These are phyloP conservation scores for Kwoniella europaea DNA, from an alignment of 768 basidiomycete genomes.

Conservation along the genomic window DNA sequence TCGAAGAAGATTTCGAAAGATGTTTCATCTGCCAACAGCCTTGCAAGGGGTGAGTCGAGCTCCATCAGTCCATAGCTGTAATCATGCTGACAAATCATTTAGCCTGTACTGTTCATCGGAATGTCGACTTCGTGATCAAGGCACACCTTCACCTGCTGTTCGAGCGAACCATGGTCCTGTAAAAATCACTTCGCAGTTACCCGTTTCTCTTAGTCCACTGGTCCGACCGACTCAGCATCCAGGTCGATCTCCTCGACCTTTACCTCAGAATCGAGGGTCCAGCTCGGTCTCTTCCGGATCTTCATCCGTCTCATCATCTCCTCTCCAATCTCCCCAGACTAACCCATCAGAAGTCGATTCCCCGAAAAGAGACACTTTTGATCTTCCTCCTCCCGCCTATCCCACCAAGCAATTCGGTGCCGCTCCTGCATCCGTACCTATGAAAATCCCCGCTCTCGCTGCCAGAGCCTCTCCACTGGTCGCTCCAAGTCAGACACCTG, in stretches of 20 bases:
- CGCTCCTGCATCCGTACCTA: conserved; percentile 45
- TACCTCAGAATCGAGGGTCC: conserved; percentile 16
- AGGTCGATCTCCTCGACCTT: conserved; percentile 38
- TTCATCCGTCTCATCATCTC: conserved; percentile 44
- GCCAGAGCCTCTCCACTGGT: conserved; percentile 23
- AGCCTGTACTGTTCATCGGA: conserved; percentile 55
- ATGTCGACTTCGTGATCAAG: conserved; percentile 47
- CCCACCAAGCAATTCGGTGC: conserved; percentile 28
- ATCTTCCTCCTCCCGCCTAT: conserved; percentile 54
- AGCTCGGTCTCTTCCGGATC: conserved; percentile 32
- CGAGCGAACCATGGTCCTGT: conserved; percentile 25
- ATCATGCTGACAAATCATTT: conserved; percentile 14
- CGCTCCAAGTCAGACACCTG: conserved; percentile 24
- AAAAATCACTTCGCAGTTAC: conserved; percentile 45
- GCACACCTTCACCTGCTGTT: conserved; percentile 28
- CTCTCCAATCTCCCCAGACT: conserved; percentile 46
- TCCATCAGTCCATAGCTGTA: neutral
- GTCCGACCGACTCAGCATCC: conserved; percentile 35
- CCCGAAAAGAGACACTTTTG: conserved; percentile 51
- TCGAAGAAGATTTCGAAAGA: conserved; percentile 49
- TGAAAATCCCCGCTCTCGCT: conserved; percentile 48
- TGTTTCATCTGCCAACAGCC: conserved; percentile 51
- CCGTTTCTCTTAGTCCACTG: conserved; percentile 36
- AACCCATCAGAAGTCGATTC: conserved; percentile 41
- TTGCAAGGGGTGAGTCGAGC: conserved; percentile 44